Evolutionary conservation across 2,329 filamentous ascomycete genomes (phyloP).

Genomic region (Chalara sp.): DNA sequence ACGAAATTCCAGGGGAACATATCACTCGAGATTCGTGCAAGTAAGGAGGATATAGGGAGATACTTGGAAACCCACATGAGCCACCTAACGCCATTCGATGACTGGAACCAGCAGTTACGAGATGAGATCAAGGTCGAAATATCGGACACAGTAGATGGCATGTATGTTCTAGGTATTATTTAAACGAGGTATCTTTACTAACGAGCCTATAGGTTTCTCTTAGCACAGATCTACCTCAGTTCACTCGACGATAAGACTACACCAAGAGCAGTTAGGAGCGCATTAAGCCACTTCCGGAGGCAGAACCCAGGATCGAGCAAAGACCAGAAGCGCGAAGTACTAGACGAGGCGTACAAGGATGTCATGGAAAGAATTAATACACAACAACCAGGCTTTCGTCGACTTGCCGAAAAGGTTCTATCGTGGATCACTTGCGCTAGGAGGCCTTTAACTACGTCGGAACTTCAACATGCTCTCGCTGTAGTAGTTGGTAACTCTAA

Average conservation of each 20-base stretch:
- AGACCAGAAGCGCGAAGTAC: neutral
- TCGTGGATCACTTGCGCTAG: neutral
- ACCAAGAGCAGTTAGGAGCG: constrained; percentile 20
- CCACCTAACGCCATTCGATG: neutral
- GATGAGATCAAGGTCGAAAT: neutral
- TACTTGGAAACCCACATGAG: neutral
- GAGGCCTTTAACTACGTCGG: constrained; percentile 24
- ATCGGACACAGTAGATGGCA: neutral
- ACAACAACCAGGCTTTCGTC: constrained; percentile 4
- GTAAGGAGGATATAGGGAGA: neutral
- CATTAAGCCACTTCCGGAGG: constrained; percentile 21
- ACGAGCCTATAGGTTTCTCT: neutral
- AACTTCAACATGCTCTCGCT: constrained; percentile 37
- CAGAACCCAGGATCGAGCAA: constrained; percentile 11
- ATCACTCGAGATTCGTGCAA: neutral
- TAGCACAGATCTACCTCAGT: constrained; percentile 29
- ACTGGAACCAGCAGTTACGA: neutral
- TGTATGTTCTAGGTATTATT: neutral
- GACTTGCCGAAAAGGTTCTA: neutral
- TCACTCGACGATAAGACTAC: constrained; percentile 24
- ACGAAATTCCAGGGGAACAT: neutral
- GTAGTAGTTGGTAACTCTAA: neutral
- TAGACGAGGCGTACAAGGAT: constrained; percentile 30
- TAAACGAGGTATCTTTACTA: neutral
- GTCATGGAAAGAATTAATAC: constrained; percentile 30